phyloP scores from a whole-genome alignment of 139 green algal genomes.

The Chlorella sp. region DNA sequence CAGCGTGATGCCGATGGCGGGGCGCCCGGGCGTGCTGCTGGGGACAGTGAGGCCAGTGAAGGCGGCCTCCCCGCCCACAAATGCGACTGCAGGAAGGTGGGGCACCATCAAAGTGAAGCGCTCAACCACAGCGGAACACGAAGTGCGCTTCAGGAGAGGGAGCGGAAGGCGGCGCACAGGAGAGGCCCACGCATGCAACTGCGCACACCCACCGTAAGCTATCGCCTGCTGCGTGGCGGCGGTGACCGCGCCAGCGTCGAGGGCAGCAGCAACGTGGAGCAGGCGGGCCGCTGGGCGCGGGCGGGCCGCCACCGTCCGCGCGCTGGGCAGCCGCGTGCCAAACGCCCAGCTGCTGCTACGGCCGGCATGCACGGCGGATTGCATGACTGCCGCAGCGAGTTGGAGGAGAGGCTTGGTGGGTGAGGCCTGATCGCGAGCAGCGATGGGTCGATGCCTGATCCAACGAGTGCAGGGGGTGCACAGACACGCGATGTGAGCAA shows the following conservation, averaged over 20 bases:
- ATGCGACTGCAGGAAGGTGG: slow-evolving; percentile 29
- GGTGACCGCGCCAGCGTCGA: slow-evolving; percentile 21
- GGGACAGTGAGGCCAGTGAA: slow-evolving; percentile 26
- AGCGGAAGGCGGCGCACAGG: background rate
- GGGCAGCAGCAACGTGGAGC: slow-evolving; percentile 10
- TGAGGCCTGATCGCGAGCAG: no score
- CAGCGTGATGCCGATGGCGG: slow-evolving; percentile 24
- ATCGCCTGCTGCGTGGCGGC: slow-evolving; percentile 60
- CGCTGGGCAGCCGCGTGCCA: background rate
- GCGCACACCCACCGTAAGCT: slow-evolving; percentile 42
- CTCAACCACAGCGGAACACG: no score
- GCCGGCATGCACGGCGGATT: background rate
- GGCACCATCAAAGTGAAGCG: no score
- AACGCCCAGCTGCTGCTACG: background rate
- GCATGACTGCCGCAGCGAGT: no score
- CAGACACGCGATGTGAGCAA: no score
- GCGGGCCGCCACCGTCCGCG: no score
- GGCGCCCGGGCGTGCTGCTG: slow-evolving; percentile 8
- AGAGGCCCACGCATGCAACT: background rate
- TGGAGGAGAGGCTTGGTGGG: no score
- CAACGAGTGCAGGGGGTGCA: no score
- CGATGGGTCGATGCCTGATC: no score
- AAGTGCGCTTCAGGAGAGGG: background rate
- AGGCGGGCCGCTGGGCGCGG: background rate
- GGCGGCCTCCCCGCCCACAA: slow-evolving; percentile 35